Percentiles rank a stretch among this genome's conserved stretches.
phyloP scores from a whole-genome alignment of 179 eudicot genomes.

The Silene coronaria region DNA sequence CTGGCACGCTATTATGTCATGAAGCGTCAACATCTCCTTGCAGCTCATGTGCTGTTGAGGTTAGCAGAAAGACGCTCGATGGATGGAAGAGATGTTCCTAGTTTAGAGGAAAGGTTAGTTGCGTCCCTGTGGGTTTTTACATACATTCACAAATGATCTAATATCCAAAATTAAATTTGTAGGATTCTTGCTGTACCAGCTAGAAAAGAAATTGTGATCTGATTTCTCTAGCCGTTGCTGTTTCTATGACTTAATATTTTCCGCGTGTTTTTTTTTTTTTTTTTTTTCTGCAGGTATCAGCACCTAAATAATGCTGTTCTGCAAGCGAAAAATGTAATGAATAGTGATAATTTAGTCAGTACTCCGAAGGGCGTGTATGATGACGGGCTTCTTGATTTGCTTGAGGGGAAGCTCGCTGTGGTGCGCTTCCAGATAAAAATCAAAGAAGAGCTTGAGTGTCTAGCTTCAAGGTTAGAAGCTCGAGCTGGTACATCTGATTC shows the following conservation, averaged over 20 bases:
- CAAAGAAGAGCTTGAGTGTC: constrained; percentile 61
- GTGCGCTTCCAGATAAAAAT: constrained; percentile 82
- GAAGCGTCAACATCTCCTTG: constrained; percentile 93
- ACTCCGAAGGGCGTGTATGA: constrained; percentile 54
- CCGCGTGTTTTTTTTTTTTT: constrained; percentile 14
- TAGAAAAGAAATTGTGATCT: neutral
- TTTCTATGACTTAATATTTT: neutral
- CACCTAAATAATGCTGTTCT: constrained; percentile 86
- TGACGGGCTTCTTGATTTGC: constrained; percentile 81
- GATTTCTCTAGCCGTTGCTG: neutral
- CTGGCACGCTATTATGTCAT: constrained; percentile 81
- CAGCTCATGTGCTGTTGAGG: constrained; percentile 78
- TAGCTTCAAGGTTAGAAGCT: constrained; percentile 52
- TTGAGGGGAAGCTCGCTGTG: constrained; percentile 95
- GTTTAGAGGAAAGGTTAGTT: constrained; percentile 73
- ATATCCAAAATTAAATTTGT: neutral
- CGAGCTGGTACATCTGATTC: constrained; percentile 50
- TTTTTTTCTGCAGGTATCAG: constrained; percentile 71
- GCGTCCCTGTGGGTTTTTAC: neutral
- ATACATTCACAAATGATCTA: neutral
- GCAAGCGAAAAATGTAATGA: constrained; percentile 82
- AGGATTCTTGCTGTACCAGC: constrained; percentile 10
- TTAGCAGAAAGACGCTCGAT: constrained; percentile 76
- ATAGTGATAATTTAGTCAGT: constrained; percentile 36
- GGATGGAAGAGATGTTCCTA: constrained; percentile 58